Evolutionary conservation across 805 yeast species (phyloP).

Genomic region (Vanderwaltozyma yarrowii): DNA sequence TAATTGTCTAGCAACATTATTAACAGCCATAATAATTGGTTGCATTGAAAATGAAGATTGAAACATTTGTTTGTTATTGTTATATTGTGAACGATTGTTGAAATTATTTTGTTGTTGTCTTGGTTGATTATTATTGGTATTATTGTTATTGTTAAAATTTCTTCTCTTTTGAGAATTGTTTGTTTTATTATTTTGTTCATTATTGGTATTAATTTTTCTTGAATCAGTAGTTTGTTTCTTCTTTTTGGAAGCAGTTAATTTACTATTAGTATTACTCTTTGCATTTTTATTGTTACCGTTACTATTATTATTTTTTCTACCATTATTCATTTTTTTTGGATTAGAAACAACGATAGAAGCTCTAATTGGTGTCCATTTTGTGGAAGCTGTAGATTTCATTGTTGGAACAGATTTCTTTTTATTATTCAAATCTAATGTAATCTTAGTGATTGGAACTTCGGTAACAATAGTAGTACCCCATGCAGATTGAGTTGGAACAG

Average conservation of each 20-base stretch:
- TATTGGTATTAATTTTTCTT: slow-evolving; percentile 1
- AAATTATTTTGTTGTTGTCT: slow-evolving; percentile 4
- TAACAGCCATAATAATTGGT: slow-evolving; percentile 22
- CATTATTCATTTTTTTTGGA: slow-evolving; percentile 11
- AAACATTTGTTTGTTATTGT: slow-evolving; percentile 11
- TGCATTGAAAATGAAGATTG: slow-evolving; percentile 16
- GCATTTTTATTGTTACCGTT: slow-evolving; percentile 6
- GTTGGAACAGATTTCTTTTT: slow-evolving; percentile 11
- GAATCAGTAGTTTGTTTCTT: slow-evolving; percentile 1
- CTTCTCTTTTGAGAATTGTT: slow-evolving; percentile 17
- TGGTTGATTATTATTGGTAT: slow-evolving; percentile 7
- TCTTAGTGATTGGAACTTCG: slow-evolving; percentile 19
- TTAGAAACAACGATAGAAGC: slow-evolving; percentile 40
- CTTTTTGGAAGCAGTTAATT: slow-evolving; percentile 3
- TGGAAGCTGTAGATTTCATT: slow-evolving; percentile 13
- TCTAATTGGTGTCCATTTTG: slow-evolving; percentile 63
- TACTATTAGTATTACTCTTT: slow-evolving; percentile 5
- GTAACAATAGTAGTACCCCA: slow-evolving; percentile 23
- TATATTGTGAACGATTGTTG: slow-evolving; percentile 1
- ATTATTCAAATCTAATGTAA: slow-evolving; percentile 12
- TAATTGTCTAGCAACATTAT: slow-evolving; percentile 43
- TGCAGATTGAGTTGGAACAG: slow-evolving; percentile 27
- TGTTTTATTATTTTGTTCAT: slow-evolving; percentile 1
- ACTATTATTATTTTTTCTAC: slow-evolving; percentile 7
- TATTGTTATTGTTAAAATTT: slow-evolving; percentile 13